Percentiles rank a stretch among this genome's conserved stretches.
These are phyloP conservation scores for Microbotryum lychnidis-dioicae DNA, from an alignment of 1,284 basidiomycete genomes.

Conservation along the genomic window DNA sequence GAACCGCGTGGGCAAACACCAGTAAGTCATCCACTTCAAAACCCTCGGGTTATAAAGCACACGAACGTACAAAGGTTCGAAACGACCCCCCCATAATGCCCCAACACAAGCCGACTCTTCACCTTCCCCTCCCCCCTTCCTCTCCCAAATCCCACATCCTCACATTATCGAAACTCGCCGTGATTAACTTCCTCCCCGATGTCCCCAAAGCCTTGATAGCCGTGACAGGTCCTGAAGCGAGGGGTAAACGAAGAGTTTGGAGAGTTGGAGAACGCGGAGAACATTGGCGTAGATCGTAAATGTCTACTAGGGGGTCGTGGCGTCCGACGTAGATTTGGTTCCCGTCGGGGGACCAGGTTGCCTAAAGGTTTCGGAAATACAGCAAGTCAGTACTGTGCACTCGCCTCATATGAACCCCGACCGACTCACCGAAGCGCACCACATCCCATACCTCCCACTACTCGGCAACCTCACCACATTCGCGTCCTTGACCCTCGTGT, in stretches of 20 bases:
- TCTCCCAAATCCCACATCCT: constrained; percentile 70
- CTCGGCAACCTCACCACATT: background rate
- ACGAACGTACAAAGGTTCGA: constrained; percentile 63
- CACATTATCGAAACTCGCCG: constrained; percentile 87
- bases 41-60: background rate
- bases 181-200: constrained; percentile 64
- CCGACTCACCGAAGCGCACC: background rate
- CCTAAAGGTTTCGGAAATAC: constrained; percentile 47
- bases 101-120: constrained; percentile 87
- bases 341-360: constrained; percentile 88
- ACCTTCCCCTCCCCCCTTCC: constrained; percentile 40
- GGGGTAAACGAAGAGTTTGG: constrained; percentile 62
- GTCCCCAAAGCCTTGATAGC: constrained; percentile 76
- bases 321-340: constrained; percentile 83
- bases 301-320: constrained; percentile 80
- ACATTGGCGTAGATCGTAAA: constrained; percentile 80
- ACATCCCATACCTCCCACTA: background rate
- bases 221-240: constrained; percentile 82
- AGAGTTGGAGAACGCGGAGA: constrained; percentile 45
- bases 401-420: too few relatives aligned
- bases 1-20: background rate
- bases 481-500: constrained; percentile 59
- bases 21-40: background rate
- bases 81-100: constrained; percentile 88
- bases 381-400: background rate